These are phyloP conservation scores for Hemileccinum rubropunctum DNA, from an alignment of 768 basidiomycete genomes.

Conservation along the genomic window DNA sequence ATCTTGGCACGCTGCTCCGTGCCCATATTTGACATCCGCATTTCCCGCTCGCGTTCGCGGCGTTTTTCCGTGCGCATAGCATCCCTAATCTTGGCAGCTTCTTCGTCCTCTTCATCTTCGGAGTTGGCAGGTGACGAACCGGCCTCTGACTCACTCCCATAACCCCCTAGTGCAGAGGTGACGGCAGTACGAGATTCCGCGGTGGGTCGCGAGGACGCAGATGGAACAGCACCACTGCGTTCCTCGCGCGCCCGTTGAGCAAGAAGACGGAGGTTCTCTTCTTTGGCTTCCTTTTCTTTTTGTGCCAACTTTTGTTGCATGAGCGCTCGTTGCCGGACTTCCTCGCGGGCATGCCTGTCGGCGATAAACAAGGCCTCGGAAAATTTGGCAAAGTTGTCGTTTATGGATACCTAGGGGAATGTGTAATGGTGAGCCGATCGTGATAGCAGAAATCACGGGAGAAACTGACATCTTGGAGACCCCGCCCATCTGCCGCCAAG, in stretches of 20 bases:
- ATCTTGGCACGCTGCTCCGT: slow-evolving; percentile 94
- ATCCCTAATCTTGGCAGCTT: slow-evolving; percentile 83
- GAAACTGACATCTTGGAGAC: slow-evolving; percentile 87
- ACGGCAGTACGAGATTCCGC: slow-evolving; percentile 67
- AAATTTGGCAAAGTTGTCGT: slow-evolving; percentile 99
- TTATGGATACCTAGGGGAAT: slow-evolving; percentile 82
- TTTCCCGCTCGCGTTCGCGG: slow-evolving; percentile 91
- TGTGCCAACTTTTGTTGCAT: slow-evolving; percentile 99
- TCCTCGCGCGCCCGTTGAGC: slow-evolving; percentile 97
- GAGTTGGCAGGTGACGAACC: slow-evolving; percentile 48
- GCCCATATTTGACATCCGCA: slow-evolving; percentile 99
- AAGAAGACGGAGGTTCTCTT: slow-evolving; percentile 90
- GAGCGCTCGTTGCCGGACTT: slow-evolving; percentile 91
- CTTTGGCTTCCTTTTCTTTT: slow-evolving; percentile 94
- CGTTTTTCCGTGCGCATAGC: slow-evolving; percentile 90
- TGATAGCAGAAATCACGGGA: neutral
- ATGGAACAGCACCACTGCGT: slow-evolving; percentile 70
- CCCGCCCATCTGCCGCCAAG: slow-evolving; percentile 96
- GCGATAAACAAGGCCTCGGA: slow-evolving; percentile 95
- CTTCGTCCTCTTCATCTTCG: slow-evolving; percentile 68
- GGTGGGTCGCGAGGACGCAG: slow-evolving; percentile 58
- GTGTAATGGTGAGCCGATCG: neutral
- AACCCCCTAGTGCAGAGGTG: slow-evolving; percentile 76
- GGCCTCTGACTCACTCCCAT: slow-evolving; percentile 77
- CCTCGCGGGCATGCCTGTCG: slow-evolving; percentile 96